Conservation (phyloP, 2,329 filamentous ascomycete genomes). For the Allantophomopsis lycopodina region DNA sequence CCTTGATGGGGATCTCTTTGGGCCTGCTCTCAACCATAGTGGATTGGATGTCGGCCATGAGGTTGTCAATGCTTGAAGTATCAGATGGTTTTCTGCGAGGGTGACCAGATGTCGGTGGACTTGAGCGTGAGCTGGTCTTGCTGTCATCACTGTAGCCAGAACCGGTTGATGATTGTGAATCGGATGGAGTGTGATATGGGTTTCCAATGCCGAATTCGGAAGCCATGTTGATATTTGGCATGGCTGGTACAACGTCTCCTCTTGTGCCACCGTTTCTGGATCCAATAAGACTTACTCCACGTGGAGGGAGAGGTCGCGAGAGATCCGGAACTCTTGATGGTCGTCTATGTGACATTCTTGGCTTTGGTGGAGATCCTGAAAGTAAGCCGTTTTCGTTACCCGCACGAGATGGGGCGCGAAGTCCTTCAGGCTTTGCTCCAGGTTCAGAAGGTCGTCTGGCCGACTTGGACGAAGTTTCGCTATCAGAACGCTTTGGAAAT, state of each 20-base stretch:
- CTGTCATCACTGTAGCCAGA: conserved; percentile 46
- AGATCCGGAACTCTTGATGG: conserved; percentile 15
- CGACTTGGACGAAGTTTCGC: conserved; percentile 6
- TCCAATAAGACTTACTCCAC: conserved; percentile 14
- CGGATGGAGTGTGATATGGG: conserved; percentile 48
- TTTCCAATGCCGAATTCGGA: conserved; percentile 47
- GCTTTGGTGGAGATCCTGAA: conserved; percentile 5
- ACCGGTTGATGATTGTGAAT: conserved; percentile 50
- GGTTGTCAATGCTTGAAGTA: conserved; percentile 27
- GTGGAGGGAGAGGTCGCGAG: conserved; percentile 14
- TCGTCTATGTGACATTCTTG: conserved; percentile 5
- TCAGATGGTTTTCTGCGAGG: conserved; percentile 22
- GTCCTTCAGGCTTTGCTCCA: background rate
- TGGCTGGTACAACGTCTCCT: conserved; percentile 9
- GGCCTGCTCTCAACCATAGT: conserved; percentile 29
- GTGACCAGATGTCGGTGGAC: conserved; percentile 30
- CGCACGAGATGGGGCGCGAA: conserved; percentile 8
- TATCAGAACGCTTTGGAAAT: background rate
- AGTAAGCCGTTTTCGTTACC: background rate
- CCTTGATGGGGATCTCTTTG: conserved; percentile 13
- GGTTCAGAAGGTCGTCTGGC: conserved; percentile 8
- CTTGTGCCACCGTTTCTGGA: conserved; percentile 8
- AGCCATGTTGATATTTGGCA: conserved; percentile 33
- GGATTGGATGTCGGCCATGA: conserved; percentile 42
- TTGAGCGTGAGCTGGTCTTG: conserved; percentile 48